Evolutionary conservation across 768 basidiomycete species (phyloP), one percentile per base, ranked within the genome.

Genomic region (Pleurotus tuber-regium): DNA sequence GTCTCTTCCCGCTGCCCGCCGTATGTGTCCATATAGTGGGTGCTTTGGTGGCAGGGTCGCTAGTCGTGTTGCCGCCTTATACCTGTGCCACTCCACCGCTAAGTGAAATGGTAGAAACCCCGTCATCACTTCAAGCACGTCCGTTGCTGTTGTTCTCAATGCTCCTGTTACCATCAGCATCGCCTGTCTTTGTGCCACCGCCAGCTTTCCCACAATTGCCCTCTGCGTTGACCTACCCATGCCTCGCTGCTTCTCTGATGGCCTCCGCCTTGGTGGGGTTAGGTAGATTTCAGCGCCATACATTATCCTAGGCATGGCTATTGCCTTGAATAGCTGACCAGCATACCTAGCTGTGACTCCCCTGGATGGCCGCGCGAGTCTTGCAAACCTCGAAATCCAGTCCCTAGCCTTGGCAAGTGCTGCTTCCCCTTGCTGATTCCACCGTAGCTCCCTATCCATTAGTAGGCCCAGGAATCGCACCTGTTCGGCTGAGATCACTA

Each of bases 391-490:
- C n/a, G n/a, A 10, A n/a, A 35, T 10, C 33, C 33, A 35, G n/a
- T 35, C 33, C 33, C n/a, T 10, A n/a, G 10, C 33, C n/a, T 35
- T 35, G n/a, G 33, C 33, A 10, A 35, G 44, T 16, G 52, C 52
- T 16, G 44, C 44, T 18, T 43, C 52, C 18, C 52, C 36, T 35
- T 62, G 62, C 19, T 50, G 48, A 9, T 60, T 54, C 40, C 57
- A 70, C 0, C 44, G 12, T 1, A 72, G 58, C 41, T 60, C 54
- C 2, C 61, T 43, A 57, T 70, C 66, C 1, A 70, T 19, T 4
- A 55, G 23, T 1, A 74, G 51, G 0, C 70, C 71, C 0, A 73
- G 60, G 48, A 66, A 66, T 31, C 62, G 64, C 47, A 59, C 53
- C 0, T 49, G 29, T 4, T 12, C 23, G 9, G 46, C 11, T 5